These are phyloP conservation scores for Paecilomyces variotii DNA, from an alignment of 2,329 filamentous ascomycete species.

Conservation along the genomic window DNA sequence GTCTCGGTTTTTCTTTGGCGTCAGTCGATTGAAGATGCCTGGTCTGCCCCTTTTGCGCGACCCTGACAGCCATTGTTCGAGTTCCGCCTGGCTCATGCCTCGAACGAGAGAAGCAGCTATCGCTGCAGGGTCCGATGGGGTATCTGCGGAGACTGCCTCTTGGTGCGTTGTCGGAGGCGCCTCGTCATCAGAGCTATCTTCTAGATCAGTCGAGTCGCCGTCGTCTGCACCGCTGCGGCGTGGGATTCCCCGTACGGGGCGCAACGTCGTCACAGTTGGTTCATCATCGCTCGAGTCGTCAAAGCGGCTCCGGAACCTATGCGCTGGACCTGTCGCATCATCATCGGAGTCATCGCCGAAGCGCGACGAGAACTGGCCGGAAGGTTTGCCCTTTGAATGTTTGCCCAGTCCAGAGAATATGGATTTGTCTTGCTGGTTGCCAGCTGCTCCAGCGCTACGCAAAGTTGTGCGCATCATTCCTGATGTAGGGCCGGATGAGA, in stretches of 20 bases:
- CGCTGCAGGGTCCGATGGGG: not conserved
- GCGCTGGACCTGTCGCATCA: slow-evolving; percentile 40
- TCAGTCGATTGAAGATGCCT: slow-evolving; percentile 24
- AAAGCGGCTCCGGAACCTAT: slow-evolving; percentile 52
- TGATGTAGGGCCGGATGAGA: slow-evolving; percentile 35
- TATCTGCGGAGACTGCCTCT: slow-evolving; percentile 7
- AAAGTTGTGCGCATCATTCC: slow-evolving; percentile 40
- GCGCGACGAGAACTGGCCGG: slow-evolving; percentile 35
- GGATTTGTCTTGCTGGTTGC: slow-evolving; percentile 24
- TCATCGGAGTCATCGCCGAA: slow-evolving; percentile 55
- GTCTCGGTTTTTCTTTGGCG: slow-evolving; percentile 19
- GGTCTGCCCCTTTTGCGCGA: slow-evolving; percentile 20
- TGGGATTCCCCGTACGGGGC: slow-evolving; percentile 54
- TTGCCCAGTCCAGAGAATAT: slow-evolving; percentile 33
- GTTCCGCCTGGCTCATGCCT: slow-evolving; percentile 41
- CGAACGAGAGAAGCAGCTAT: slow-evolving; percentile 23
- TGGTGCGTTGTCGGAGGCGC: slow-evolving; percentile 16
- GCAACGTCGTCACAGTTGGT: slow-evolving; percentile 27
- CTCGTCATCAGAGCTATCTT: slow-evolving; percentile 52
- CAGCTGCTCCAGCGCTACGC: slow-evolving; percentile 40
- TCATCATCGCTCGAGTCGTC: slow-evolving; percentile 69
- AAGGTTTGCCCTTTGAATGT: slow-evolving; percentile 16
- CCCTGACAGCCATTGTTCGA: slow-evolving; percentile 26
- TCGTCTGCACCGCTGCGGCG: slow-evolving; percentile 51
- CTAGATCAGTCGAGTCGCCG: slow-evolving; percentile 55